Conservation (phyloP, 2,329 filamentous ascomycete genomes). For the Eutypella sp. region DNA sequence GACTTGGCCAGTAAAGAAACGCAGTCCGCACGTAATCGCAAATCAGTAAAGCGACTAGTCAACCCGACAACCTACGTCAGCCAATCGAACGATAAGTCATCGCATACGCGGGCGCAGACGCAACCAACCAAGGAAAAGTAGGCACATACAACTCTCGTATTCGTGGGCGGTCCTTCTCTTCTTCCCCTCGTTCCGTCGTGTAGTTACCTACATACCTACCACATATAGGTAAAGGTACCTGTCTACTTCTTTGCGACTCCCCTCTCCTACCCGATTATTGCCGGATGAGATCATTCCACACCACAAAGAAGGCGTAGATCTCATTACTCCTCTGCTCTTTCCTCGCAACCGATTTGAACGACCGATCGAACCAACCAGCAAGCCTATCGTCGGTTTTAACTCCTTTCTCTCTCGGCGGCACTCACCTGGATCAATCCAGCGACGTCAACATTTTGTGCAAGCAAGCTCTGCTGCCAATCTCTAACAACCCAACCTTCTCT, state of each 20-base stretch:
- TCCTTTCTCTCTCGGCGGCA: too few species aligned
- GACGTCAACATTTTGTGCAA: too few species aligned
- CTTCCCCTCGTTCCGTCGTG: background rate
- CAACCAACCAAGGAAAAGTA: background rate
- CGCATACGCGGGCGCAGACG: too few species aligned
- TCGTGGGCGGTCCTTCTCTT: background rate
- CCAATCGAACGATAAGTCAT: background rate
- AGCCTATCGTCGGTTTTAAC: too few species aligned
- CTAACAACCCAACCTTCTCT: too few species aligned
- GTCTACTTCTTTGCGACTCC: background rate
- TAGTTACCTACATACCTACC: background rate
- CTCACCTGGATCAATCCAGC: too few species aligned
- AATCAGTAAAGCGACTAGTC: background rate
- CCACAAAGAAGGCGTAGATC: background rate
- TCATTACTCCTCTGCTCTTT: background rate
- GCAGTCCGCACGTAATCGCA: background rate
- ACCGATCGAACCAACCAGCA: too few species aligned
- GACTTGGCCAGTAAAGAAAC: background rate
- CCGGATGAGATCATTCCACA: background rate
- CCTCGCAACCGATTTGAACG: too few species aligned
- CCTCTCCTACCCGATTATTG: background rate
- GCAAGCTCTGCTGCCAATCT: too few species aligned
- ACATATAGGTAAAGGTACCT: too few species aligned
- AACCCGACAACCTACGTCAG: background rate
- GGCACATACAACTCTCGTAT: background rate